Conservation (phyloP, 1,139 yeast genomes). For the Debaryomyces subglobosus region DNA sequence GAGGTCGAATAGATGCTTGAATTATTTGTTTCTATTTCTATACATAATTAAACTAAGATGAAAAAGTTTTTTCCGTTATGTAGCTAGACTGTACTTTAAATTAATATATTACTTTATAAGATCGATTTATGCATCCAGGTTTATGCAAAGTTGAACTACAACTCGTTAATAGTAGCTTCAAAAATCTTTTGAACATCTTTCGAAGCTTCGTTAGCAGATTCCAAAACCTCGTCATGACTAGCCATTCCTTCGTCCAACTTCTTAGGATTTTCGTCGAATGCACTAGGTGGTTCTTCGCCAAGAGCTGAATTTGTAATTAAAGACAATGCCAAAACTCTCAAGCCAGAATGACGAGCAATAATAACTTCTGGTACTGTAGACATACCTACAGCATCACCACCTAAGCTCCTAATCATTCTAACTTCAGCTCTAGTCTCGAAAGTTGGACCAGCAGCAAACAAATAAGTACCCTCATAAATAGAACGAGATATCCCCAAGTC, state of each 20-base stretch:
- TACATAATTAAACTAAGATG: background rate
- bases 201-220: conserved; percentile 80
- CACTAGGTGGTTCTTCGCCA: conserved; percentile 74
- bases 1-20: conserved; percentile 72
- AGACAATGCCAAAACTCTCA: conserved; percentile 81
- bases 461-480: conserved; percentile 86
- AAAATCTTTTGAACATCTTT: conserved; percentile 74
- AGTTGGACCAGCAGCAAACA: conserved; percentile 90
- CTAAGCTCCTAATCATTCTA: conserved; percentile 67
- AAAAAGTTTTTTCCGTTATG: background rate
- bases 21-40: background rate
- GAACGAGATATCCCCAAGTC: conserved; percentile 56
- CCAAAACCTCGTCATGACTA: conserved; percentile 85
- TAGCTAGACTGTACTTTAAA: conserved; percentile 7
- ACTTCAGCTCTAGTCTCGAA: conserved; percentile 93
- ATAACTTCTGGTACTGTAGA: conserved; percentile 96
- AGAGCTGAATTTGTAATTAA: conserved; percentile 86
- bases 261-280: conserved; percentile 54
- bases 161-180: conserved; percentile 60
- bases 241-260: conserved; percentile 80
- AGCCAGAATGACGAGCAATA: conserved; percentile 85
- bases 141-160: conserved; percentile 20
- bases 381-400: conserved; percentile 98
- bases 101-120: conserved; percentile 1
- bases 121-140: background rate